Base-by-base conservation (phyloP, 768 basidiomycete species). In the Candolleomyces efflorescens region DNA sequence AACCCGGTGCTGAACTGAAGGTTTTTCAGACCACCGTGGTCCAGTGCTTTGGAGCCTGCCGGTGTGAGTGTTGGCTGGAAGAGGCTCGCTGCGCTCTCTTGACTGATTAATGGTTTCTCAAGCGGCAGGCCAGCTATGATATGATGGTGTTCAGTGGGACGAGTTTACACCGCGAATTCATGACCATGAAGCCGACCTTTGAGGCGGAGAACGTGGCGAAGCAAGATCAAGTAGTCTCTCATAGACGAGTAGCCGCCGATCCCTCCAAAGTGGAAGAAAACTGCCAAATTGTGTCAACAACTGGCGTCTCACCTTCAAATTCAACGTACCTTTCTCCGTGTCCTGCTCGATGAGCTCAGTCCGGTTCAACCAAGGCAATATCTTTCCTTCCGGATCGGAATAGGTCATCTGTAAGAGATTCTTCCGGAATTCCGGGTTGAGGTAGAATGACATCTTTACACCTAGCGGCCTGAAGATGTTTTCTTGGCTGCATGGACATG, bases 141-240 rank as follows among this genome's bases (percentile, higher is more conserved):
- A 26, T 20, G 12, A 37, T 23, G 13, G 10, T 18, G 46, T 36
- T 17, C 36, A 27, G 43, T 53, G 15, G 47, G n/a, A n/a, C n/a
- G n/a, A 26, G 12, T 37, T 24, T 3, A 20, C 15, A 15, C 12
- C 3, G 32, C 5, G 43, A n/a, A 27, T 38, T 4, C 47, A n/a
- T 52, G 9, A 17, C 20, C 7, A 36, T 9, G 24, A 54, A 3
- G 32, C 11, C 27, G 54, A 68, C 70, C 63, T 57, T 69, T 58
- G 13, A 71, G 62, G 49, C 69, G 69, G 0, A 73, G 66, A 11
- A 73, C 47, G 45, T 75, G 71, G 3, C 70, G 69, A 7, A 73
- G 56, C 20, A 75, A 56, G 1, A 63, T 55, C n/a, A 73, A 62
- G 55, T 73, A 73, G 54, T 72, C 71, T 2, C 62, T 60, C 15